phyloP scores from a whole-genome alignment of 1,284 basidiomycete genomes.

The Microbotryum saponariae region DNA sequence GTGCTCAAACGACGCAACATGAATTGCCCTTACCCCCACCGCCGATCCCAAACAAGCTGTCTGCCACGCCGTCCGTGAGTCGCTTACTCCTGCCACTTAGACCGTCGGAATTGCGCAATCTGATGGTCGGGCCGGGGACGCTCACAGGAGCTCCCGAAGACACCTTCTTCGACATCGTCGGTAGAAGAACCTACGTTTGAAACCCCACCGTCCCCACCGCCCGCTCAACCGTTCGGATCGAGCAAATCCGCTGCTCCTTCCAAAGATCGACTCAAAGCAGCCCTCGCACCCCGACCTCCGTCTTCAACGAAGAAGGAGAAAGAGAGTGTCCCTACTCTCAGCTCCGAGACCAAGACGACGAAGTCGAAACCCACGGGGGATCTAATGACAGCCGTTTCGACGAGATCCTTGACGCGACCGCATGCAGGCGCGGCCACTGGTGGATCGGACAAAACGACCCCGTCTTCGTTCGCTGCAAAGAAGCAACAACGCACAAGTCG shows the following conservation, averaged over 20 bases:
- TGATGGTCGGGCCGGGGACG: not conserved
- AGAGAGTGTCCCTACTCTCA: not conserved
- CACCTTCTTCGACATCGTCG: no score
- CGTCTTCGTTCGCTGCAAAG: slow-evolving; percentile 13
- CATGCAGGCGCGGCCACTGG: not conserved
- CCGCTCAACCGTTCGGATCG: not conserved
- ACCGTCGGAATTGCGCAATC: not conserved
- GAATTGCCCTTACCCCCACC: no score
- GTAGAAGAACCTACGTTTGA: no score
- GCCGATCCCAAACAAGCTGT: no score
- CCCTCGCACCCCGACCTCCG: slow-evolving; percentile 13
- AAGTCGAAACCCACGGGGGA: not conserved
- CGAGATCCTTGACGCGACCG: slow-evolving; percentile 3
- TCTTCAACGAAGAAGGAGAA: slow-evolving; percentile 1
- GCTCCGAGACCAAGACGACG: not conserved
- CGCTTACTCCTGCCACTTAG: no score
- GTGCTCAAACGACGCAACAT: no score
- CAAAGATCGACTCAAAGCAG: not conserved
- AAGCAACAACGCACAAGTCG: slow-evolving; percentile 7
- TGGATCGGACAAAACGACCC: no score
- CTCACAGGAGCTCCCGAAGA: not conserved
- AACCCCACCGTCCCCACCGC: no score
- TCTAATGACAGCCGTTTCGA: slow-evolving; percentile 19
- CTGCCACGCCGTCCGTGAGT: no score
- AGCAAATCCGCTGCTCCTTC: not conserved